A percentile compares a stretch with the other conserved stretches of the same genome.
phyloP scores from a whole-genome alignment of 1,139 yeast genomes.

The Suhomyces ambrosiae region DNA sequence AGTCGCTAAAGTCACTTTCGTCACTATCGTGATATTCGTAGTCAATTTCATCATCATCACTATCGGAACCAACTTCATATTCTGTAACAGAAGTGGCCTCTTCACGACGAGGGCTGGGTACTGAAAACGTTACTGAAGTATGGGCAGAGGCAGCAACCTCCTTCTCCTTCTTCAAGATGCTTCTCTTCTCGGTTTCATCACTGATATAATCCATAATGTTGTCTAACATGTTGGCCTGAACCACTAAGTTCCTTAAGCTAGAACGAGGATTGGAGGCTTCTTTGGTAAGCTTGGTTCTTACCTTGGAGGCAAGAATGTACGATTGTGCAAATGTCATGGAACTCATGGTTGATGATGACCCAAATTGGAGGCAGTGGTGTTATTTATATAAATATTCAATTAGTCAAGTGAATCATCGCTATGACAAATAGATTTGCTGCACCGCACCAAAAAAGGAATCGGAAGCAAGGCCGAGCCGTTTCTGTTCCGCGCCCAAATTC shows the following conservation, averaged over 20 bases:
- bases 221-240: constrained; percentile 78
- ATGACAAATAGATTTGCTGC: constrained; percentile 7
- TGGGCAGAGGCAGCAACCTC: constrained; percentile 6
- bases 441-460: background rate
- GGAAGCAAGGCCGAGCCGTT: constrained; percentile 11
- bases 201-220: constrained; percentile 58
- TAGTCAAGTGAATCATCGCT: constrained; percentile 2
- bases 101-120: constrained; percentile 11
- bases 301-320: constrained; percentile 67
- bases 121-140: constrained; percentile 16
- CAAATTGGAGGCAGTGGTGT: background rate
- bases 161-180: constrained; percentile 14
- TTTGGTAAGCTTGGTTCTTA: constrained; percentile 64
- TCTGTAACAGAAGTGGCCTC: constrained; percentile 23
- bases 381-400: constrained; percentile 2
- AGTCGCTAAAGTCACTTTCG: constrained; percentile 13
- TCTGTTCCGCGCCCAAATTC: constrained; percentile 1
- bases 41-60: constrained; percentile 17
- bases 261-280: constrained; percentile 68
- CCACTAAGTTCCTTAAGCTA: constrained; percentile 61
- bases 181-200: constrained; percentile 34
- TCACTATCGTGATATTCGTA: constrained; percentile 26
- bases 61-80: constrained; percentile 21
- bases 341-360: constrained; percentile 3
- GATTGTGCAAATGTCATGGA: constrained; percentile 53